Conservation (phyloP, 192 early-diverging fungal genomes). For the Funneliformis mosseae region DNA sequence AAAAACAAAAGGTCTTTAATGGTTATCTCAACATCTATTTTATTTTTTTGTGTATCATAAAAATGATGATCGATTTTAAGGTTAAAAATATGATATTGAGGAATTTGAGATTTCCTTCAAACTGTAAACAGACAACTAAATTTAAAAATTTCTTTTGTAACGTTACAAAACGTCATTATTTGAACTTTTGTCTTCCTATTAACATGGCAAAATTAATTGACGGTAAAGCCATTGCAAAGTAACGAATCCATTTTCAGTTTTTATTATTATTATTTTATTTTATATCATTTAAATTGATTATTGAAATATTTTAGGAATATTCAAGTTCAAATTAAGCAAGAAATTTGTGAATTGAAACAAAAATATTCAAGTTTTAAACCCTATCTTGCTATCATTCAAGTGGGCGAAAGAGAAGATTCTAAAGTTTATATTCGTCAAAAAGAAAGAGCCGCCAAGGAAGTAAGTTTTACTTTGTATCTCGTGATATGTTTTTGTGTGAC, state of each 20-base stretch:
- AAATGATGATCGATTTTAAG: no score
- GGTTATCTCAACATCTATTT: no score
- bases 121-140: not conserved
- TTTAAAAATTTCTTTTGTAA: not conserved
- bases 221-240: conserved; percentile 81
- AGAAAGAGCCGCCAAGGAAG: conserved; percentile 84
- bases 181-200: not conserved
- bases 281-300: no score
- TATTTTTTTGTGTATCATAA: no score
- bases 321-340: conserved; percentile 66
- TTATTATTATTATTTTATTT: no score
- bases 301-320: conserved; percentile 55
- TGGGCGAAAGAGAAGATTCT: conserved; percentile 93
- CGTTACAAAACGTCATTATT: not conserved
- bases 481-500: conserved; percentile 32
- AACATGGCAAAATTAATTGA: conserved; percentile 65
- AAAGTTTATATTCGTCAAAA: conserved; percentile 93
- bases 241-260: conserved; percentile 24
- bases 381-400: conserved; percentile 87
- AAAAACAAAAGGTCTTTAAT: no score
- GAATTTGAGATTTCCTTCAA: no score
- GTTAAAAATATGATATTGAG: no score
- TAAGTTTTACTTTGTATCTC: conserved; percentile 42
- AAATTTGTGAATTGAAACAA: conserved; percentile 65
- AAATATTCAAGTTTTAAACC: conserved; percentile 74